Evolutionary conservation across 331 rosid genomes (phyloP), one percentile per base, ranked within the genome.

Genomic region (Malus hybrid): DNA sequence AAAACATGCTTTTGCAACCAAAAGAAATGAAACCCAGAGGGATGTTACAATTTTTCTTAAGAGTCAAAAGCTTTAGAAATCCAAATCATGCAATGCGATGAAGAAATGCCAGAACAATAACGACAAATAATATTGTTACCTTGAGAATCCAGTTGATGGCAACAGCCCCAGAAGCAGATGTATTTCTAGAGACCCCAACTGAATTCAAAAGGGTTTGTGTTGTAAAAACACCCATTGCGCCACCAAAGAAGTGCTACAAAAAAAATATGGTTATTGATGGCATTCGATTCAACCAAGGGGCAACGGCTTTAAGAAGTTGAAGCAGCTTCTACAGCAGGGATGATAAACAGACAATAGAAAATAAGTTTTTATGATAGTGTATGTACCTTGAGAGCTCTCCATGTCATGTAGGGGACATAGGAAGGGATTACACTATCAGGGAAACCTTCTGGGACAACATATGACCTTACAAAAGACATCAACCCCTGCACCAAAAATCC

Each of bases 61-160:
- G 55, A 5, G 8, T 52, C 34, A 52, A 33, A 50, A 18, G 44
- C 2, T 39, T 39, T 5, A 32, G 44, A 20, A 56, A 34, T 34
- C 14, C 6, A 10, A 44, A 57, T 1, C 22, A 5, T 29, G 28
- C 10, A 14, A n/a, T 55, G 28, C 4, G 34, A n/a, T 55, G 5
- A 39, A 22, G 36, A 54, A 68, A 11, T 6, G 74, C 7, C 22
- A 71, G 4, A 54, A 22, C 33, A 65, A 22, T 14, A 65, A n/a
- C 9, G 18, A 48, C 29, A 4, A 10, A 32, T 24, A 52, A 57
- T 46, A 50, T 48, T 10, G 13, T 61, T 83, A 89, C 98, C 96
- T 92, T 94, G 84, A 94, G 97, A 92, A 94, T 92, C 99, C 99
- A 94, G 76, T 90, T 94, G 74, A 94, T 90, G 57, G 99, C 99